phyloP scores from a whole-genome alignment of 2,329 filamentous ascomycete genomes.

The Scytalidium sp. region DNA sequence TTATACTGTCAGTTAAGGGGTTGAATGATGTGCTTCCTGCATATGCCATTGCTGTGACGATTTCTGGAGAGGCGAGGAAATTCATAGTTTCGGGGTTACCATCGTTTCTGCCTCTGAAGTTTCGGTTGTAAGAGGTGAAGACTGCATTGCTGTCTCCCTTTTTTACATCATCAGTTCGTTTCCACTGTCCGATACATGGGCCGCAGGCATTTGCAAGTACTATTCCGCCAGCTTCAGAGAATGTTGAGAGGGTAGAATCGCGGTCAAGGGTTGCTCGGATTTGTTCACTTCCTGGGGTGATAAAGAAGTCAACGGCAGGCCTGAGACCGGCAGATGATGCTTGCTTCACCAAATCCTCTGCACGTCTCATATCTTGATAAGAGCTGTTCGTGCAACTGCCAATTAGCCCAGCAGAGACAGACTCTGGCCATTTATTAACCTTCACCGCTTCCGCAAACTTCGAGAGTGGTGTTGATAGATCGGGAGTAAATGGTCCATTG shows the following conservation, averaged over 20 bases:
- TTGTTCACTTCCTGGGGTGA: constrained; percentile 95
- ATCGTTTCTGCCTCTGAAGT: constrained; percentile 96
- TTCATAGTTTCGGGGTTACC: constrained; percentile 98
- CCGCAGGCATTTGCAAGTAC: constrained; percentile 94
- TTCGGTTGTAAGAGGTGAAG: constrained; percentile 96
- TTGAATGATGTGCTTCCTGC: constrained; percentile 93
- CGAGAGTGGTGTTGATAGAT: constrained; percentile 89
- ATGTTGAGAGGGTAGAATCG: constrained; percentile 81
- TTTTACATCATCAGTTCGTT: constrained; percentile 76
- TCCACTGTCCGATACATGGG: constrained; percentile 94
- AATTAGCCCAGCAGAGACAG: constrained; percentile 88
- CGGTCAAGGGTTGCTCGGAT: constrained; percentile 91
- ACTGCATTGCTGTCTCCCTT: constrained; percentile 94
- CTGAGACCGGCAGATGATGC: constrained; percentile 85
- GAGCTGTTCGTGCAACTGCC: constrained; percentile 99
- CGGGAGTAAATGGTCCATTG: constrained; percentile 95
- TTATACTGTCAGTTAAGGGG: constrained; percentile 82
- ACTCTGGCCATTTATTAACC: constrained; percentile 85
- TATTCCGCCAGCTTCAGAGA: constrained; percentile 81
- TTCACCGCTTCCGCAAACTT: constrained; percentile 82
- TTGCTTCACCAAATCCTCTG: constrained; percentile 89
- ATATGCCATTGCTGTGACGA: constrained; percentile 95
- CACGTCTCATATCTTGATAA: constrained; percentile 97
- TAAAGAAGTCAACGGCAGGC: constrained; percentile 88
- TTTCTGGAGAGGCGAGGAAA: constrained; percentile 93